Conservation (phyloP, 805 yeast genomes). For the Kodamaea lidongshanica region DNA sequence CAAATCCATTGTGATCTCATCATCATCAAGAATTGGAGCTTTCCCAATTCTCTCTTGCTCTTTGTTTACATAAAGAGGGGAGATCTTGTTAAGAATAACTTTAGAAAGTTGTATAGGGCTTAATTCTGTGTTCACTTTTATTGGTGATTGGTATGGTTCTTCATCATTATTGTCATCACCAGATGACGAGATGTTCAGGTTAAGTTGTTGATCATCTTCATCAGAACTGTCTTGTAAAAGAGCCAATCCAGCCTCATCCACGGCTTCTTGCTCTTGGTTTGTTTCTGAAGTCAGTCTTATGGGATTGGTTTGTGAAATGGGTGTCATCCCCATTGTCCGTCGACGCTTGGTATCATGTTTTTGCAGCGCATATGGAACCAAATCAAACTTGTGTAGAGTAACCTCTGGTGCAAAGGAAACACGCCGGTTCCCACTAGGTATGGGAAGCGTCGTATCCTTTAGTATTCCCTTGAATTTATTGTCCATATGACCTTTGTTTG, state of each 20-base stretch:
- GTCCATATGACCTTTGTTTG: conserved; percentile 6
- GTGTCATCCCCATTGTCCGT: conserved; percentile 22
- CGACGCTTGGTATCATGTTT: conserved; percentile 16
- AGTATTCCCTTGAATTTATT: conserved; percentile 17
- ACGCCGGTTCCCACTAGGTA: conserved; percentile 35
- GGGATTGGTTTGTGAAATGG: conserved; percentile 11
- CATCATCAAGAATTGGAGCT: conserved; percentile 4
- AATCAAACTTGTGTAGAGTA: conserved; percentile 52
- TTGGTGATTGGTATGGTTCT: conserved; percentile 1
- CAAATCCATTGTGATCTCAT: conserved; percentile 17
- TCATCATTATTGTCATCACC: conserved; percentile 1
- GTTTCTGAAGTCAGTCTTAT: conserved; percentile 5
- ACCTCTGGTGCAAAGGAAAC: conserved; percentile 78
- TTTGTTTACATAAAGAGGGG: too few species aligned
- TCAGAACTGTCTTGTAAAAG: conserved; percentile 22
- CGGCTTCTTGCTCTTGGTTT: conserved; percentile 1
- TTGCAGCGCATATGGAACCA: conserved; percentile 17
- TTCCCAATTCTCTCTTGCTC: too few species aligned
- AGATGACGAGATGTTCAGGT: too few species aligned
- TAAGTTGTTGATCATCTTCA: conserved; percentile 9
- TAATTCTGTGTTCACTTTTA: conserved; percentile 1
- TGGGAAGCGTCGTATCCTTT: conserved; percentile 19
- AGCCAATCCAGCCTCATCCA: conserved; percentile 12
- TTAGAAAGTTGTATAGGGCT: conserved; percentile 6
- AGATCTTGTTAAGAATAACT: conserved; percentile 1